Conservation (phyloP, 1,284 basidiomycete genomes). For the Ustilago nuda region DNA sequence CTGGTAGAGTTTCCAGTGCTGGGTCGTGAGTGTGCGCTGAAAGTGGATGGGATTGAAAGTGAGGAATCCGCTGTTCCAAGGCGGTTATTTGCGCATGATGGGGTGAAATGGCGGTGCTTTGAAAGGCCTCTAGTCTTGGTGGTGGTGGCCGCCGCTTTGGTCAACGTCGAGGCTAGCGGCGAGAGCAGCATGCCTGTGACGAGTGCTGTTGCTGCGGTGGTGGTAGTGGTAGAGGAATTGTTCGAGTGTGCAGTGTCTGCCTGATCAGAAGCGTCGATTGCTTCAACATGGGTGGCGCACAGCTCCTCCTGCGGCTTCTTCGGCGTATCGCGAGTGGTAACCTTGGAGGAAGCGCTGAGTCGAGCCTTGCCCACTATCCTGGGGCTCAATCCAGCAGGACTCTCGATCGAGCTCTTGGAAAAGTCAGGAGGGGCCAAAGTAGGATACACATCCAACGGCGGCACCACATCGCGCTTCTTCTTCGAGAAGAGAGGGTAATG, state of each 20-base stretch:
- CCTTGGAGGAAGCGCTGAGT: constrained; percentile 8
- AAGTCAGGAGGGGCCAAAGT: constrained; percentile 31
- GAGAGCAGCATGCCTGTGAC: too few relatives aligned
- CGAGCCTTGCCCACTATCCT: constrained; percentile 5
- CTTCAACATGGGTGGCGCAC: neutral
- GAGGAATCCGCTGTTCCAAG: constrained; percentile 28
- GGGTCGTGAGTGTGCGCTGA: neutral
- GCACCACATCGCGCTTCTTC: neutral
- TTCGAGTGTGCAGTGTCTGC: too few relatives aligned
- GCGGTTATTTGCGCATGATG: neutral
- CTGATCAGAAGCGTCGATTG: too few relatives aligned
- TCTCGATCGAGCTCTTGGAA: constrained; percentile 7
- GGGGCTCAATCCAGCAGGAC: constrained; percentile 9
- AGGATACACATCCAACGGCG: neutral
- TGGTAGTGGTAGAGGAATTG: too few relatives aligned
- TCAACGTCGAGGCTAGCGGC: too few relatives aligned
- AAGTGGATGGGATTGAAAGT: constrained; percentile 9
- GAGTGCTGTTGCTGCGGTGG: too few relatives aligned
- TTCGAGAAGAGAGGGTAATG: constrained; percentile 30
- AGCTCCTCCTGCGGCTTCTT: neutral
- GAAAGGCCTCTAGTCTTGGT: too few relatives aligned
- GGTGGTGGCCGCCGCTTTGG: too few relatives aligned
- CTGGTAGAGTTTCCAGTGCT: constrained; percentile 17
- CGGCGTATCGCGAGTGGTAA: neutral
- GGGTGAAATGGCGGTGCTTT: neutral